Conservation (phyloP, 1,284 basidiomycete species). For the Fistulina hepatica region DNA sequence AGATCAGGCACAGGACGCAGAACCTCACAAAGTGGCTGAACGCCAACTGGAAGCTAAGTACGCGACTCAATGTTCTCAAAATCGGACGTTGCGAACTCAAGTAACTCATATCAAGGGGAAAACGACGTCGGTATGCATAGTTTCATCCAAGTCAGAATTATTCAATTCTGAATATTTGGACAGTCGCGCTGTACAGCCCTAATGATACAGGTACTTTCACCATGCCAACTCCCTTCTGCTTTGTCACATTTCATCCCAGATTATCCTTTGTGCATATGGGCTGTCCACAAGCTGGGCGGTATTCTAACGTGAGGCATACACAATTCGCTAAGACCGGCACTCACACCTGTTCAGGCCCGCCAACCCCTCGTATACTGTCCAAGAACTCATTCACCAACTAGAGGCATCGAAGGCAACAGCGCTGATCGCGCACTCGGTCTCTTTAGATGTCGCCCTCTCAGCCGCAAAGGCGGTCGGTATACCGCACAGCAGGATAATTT, state of each 20-base stretch:
- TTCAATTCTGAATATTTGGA: conserved; percentile 3
- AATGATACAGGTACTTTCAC: conserved; percentile 46
- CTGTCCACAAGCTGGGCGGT: conserved; percentile 59
- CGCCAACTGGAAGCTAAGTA: conserved; percentile 47
- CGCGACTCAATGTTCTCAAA: conserved; percentile 15
- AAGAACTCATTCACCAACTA: conserved; percentile 62
- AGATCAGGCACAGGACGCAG: conserved; percentile 41
- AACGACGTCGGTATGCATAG: conserved; percentile 30
- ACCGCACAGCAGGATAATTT: conserved; percentile 39
- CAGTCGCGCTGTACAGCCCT: conserved; percentile 58
- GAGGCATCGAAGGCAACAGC: conserved; percentile 41
- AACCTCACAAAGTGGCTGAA: conserved; percentile 54
- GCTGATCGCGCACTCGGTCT: conserved; percentile 52
- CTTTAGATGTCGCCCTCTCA: conserved; percentile 44
- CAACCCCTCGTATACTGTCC: conserved; percentile 61
- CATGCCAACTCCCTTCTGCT: conserved; percentile 4
- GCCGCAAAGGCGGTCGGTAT: conserved; percentile 46
- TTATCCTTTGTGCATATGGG: conserved; percentile 67
- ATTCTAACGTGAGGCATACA: conserved; percentile 44
- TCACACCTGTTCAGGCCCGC: conserved; percentile 29
- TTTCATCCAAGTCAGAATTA: neutral
- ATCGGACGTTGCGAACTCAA: neutral
- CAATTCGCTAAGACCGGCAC: conserved; percentile 8
- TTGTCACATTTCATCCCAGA: conserved; percentile 30
- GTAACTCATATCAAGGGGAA: conserved; percentile 18